Evolutionary conservation across 1,284 basidiomycete species (phyloP), one percentile per base, ranked within the genome.

Genomic region (Marasmius tenuissimus): DNA sequence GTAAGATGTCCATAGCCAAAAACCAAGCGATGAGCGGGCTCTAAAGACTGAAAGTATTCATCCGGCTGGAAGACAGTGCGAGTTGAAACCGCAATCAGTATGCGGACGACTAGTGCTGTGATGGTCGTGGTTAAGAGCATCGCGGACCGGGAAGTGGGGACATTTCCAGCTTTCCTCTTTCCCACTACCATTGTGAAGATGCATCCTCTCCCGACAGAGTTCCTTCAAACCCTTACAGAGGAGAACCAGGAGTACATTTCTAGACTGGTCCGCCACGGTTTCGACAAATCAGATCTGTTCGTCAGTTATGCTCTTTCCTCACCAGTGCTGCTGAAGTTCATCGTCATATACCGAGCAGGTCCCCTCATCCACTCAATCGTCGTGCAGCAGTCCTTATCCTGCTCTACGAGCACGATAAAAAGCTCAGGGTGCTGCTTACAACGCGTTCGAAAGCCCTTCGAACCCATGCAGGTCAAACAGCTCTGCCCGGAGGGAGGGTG

Each of bases 51-150:
- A 70, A 91, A 98, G 76, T 94, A 97, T 77, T 99, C 97, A 76
- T 99, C 97, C 1, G 97, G 97, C 73, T 98, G 96, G 73, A 99
- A 99, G 78, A 92, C 94, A 0, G 96, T 95, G 56, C 85, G 83
- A 0, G 93, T 96, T 27, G 81, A 76, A 12, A 96, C 71, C 0
- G 92, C 89, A 49, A 92, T 77, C 5, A 77, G 63, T 52, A 91
- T 70, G 51, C 91, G 86, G 66, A 85, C 69, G 49, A 67, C 52
- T 33, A 87, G 64, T 11, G 80, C 75, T 55, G 73, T 16, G 49
- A 60, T 18, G 11, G 56, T 58, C 14, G 57, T 65, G 20, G 58
- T n/a, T n/a, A n/a, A 35, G 35, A 22, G 33, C 22, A 53, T 34
- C 42, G 18, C 35, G 22, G 14, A 16, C 42, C 16, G 42, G 14